These are phyloP conservation scores for Monilinia fructicola DNA, from an alignment of 2,329 filamentous ascomycete genomes.

Conservation along the genomic window DNA sequence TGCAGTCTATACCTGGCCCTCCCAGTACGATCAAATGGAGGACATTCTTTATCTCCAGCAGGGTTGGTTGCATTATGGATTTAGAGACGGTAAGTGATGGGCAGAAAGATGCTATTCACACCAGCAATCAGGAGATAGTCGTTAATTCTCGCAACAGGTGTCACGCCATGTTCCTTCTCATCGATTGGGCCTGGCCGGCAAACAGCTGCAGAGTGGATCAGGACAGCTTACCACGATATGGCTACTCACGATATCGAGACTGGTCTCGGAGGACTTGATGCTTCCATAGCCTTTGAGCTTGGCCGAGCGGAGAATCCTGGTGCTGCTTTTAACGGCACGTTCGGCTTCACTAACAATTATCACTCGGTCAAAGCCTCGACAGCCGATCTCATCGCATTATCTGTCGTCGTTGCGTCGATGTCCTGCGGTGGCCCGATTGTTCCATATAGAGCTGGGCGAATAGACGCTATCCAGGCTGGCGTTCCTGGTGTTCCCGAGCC, in stretches of 20 bases:
- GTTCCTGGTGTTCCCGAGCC: constrained; percentile 31
- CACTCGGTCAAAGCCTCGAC: constrained; percentile 17
- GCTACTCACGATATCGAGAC: constrained; percentile 48
- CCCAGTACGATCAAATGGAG: not conserved
- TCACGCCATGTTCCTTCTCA: constrained; percentile 8
- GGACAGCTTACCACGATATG: constrained; percentile 62
- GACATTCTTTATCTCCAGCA: constrained; percentile 1
- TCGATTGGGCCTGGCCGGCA: not conserved
- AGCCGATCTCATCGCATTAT: constrained; percentile 29
- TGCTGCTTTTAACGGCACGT: constrained; percentile 40
- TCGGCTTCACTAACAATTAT: not conserved
- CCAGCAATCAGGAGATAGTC: not conserved
- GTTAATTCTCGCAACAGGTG: not conserved
- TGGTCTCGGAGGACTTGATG: constrained; percentile 54
- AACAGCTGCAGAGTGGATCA: constrained; percentile 55
- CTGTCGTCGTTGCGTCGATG: not conserved
- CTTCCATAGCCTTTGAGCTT: constrained; percentile 31
- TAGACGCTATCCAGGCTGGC: constrained; percentile 31
- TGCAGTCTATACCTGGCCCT: constrained; percentile 10
- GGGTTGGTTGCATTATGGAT: not conserved
- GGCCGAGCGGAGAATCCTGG: constrained; percentile 47
- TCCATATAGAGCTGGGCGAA: constrained; percentile 29
- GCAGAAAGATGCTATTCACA: not conserved
- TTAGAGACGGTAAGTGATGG: constrained; percentile 2
- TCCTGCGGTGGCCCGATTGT: constrained; percentile 17